Evolutionary conservation across 805 yeast genomes (phyloP), one percentile per base, ranked within the genome.

Genomic region (Metschnikowia anglica): DNA sequence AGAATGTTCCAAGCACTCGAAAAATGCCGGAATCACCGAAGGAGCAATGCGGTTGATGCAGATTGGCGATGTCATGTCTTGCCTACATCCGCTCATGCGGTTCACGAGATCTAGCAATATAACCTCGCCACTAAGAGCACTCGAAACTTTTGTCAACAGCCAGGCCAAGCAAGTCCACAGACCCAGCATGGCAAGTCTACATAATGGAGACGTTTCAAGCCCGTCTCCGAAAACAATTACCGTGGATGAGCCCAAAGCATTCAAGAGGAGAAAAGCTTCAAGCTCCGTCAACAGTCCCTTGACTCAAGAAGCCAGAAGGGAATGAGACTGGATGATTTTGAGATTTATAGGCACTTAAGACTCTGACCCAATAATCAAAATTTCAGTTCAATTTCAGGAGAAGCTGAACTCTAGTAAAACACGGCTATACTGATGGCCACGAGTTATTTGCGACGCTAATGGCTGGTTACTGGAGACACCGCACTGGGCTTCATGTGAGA

Each of bases 1-100:
- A 24, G 35, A 53, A 17, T 80, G 82, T 0, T 72, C 72, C 48
- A 66, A 71, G 34, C 66, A 66, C 30, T 63, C 81, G 42, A 68
- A 81, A 4, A 73, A 74, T 41, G 76, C 76, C 48, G 95, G 95
- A 0, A 61, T 85, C 4, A 81, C 79, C 41, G 81, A 77, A 39
- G 74, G 74, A 29, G 80, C 86, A 5, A 76, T 86, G 79, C 67
- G 91, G 46, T 72, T 82, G 17, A 63, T 88, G 65, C 91, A 86
- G 60, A 78, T 85, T 4, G 76, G 88, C 31, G 93, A 87, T 60
- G 83, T 83, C 8, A 84, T 88, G 88, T 73, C 88, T 0, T 78
- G 79, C 47, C 70, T 88, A 49, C 74, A 77, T 42, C 80, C 85
- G 5, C 64, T 88, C 42, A 80, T 86, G 80, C 66, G 72, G 9